phyloP scores from a whole-genome alignment of 306 rosid species.

The Hippophae gyantsensis region DNA sequence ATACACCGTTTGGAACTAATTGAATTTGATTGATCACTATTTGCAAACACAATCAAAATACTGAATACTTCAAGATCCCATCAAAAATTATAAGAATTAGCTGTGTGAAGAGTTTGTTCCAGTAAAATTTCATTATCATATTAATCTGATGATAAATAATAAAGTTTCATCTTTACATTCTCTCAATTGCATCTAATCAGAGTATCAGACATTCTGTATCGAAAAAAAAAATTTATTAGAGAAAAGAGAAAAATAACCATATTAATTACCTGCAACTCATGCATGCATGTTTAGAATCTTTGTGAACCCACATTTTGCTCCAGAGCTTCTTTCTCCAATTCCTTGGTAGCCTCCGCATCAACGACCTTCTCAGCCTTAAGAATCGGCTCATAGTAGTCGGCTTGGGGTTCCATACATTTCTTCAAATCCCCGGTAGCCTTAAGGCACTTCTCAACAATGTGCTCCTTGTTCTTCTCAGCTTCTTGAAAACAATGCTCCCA shows the following conservation, averaged over 20 bases:
- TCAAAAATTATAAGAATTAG: no score
- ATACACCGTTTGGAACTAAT: no score
- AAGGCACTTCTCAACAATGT: conserved; percentile 56
- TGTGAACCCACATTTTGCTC: neutral
- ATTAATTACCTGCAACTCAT: conserved; percentile 4
- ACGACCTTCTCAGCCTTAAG: conserved; percentile 61
- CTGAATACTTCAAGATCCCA: no score
- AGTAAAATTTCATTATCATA: neutral
- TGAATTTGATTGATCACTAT: no score
- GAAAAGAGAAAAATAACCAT: neutral
- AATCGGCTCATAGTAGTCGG: conserved; percentile 67
- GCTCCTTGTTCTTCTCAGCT: conserved; percentile 51
- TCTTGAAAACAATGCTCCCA: conserved; percentile 74
- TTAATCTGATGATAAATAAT: neutral
- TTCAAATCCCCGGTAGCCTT: conserved; percentile 36
- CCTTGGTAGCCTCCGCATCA: conserved; percentile 42
- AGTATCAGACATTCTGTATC: neutral
- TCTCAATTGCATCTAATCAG: neutral
- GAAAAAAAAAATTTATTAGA: neutral
- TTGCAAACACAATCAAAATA: no score
- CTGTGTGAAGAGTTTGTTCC: no score
- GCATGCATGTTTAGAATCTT: neutral
- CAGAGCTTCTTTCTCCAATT: conserved; percentile 36
- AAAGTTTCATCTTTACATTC: no score
- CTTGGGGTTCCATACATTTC: conserved; percentile 61